Percentiles rank a stretch among this genome's conserved stretches.
Evolutionary conservation across 2,329 filamentous ascomycete species (phyloP).

Genomic region (Microcyclospora pomicola): DNA sequence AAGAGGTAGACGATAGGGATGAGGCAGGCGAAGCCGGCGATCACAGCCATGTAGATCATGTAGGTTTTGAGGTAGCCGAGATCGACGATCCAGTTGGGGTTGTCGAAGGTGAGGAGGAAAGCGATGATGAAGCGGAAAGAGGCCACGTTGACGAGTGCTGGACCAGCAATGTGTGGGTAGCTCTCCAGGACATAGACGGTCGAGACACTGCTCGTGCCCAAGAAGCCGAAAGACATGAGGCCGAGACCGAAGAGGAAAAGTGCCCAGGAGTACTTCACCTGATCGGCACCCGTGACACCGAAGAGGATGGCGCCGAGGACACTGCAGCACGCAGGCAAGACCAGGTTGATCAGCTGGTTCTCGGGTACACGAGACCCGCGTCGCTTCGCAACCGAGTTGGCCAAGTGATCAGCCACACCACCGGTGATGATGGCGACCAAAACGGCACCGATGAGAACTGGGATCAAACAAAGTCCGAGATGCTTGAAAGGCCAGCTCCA

Average conservation of each 20-base stretch:
- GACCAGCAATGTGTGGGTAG: conserved; percentile 12
- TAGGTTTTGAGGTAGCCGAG: conserved; percentile 8
- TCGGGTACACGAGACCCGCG: conserved; percentile 9
- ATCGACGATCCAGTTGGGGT: conserved; percentile 7
- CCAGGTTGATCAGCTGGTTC: conserved; percentile 7
- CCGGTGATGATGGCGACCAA: conserved; percentile 6
- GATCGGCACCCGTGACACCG: conserved; percentile 5
- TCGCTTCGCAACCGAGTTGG: conserved; percentile 7
- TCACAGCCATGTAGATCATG: conserved; percentile 8
- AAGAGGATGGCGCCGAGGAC: conserved; percentile 9
- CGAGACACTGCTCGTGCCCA: conserved; percentile 9
- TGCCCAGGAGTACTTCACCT: conserved; percentile 5
- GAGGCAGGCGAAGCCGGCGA: conserved; percentile 5
- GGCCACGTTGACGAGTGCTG: conserved; percentile 11
- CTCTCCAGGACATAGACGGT: conserved; percentile 11
- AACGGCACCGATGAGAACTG: conserved; percentile 5
- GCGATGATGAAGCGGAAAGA: conserved; percentile 11
- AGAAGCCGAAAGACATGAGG: conserved; percentile 9
- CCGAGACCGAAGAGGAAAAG: conserved; percentile 7
- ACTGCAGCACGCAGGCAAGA: conserved; percentile 7
- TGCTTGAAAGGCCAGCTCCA: conserved; percentile 6
- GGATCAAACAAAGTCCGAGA: conserved; percentile 6
- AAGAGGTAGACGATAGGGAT: conserved; percentile 8
- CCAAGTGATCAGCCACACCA: conserved; percentile 6
- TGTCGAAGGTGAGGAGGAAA: conserved; percentile 9